A percentile compares a stretch with the other conserved stretches of the same genome.
phyloP scores from a whole-genome alignment of 2,329 filamentous ascomycete species.

The Onygena corvina region DNA sequence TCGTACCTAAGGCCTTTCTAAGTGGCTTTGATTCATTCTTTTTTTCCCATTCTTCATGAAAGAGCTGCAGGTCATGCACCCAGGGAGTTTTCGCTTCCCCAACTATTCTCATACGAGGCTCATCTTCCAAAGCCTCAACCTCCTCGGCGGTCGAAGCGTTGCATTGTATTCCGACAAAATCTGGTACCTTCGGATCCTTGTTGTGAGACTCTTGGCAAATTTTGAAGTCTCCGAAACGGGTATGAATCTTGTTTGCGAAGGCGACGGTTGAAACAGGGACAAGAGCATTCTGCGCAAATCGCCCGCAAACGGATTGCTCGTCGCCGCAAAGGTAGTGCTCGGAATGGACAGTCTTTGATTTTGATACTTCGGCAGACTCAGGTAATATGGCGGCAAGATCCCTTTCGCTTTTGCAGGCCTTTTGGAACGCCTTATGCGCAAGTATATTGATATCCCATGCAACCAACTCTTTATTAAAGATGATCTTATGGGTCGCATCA shows the following conservation, averaged over 20 bases:
- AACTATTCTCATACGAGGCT: constrained; percentile 7
- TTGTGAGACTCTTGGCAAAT: constrained; percentile 7
- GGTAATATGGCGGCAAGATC: too few relatives aligned
- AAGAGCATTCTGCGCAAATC: constrained; percentile 11
- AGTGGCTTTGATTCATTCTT: too few relatives aligned
- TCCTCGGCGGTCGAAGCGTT: not conserved
- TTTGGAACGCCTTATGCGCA: too few relatives aligned
- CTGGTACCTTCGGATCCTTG: not conserved
- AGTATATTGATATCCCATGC: too few relatives aligned
- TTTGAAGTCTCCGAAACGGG: constrained; percentile 12
- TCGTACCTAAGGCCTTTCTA: too few relatives aligned
- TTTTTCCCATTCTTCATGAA: not conserved
- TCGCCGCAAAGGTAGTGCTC: constrained; percentile 12
- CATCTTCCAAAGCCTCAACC: not conserved
- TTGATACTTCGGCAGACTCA: too few relatives aligned
- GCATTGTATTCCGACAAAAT: constrained; percentile 9
- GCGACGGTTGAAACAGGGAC: constrained; percentile 9
- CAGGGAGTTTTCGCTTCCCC: constrained; percentile 14
- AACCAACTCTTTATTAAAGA: too few relatives aligned
- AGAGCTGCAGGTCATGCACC: constrained; percentile 9
- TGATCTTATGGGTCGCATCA: too few relatives aligned
- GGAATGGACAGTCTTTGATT: not conserved
- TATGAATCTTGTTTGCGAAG: not conserved
- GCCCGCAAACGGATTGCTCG: constrained; percentile 12
- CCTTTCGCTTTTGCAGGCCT: too few relatives aligned